Percentiles rank a stretch among this genome's conserved stretches.
Evolutionary conservation across 257 asterid genomes (phyloP).

Genomic region (Verbena officinalis): DNA sequence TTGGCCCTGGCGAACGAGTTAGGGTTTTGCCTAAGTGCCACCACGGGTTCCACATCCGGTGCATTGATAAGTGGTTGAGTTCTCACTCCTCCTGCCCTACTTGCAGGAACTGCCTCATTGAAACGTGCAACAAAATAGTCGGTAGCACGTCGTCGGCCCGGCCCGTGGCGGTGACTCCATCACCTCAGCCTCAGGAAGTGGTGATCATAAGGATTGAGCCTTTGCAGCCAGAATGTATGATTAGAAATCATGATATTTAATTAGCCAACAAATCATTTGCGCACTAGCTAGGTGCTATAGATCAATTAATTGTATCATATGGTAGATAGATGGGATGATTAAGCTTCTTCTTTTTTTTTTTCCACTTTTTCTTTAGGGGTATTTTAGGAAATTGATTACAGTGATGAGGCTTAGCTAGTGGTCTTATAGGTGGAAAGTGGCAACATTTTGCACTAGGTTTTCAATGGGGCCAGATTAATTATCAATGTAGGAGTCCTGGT

Average conservation of each 20-base stretch:
- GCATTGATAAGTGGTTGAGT: conserved; percentile 53
- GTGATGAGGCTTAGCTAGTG: background rate
- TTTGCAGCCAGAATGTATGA: conserved; percentile 50
- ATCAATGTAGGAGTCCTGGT: conserved; percentile 24
- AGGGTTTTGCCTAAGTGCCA: conserved; percentile 54
- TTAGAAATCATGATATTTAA: conserved; percentile 36
- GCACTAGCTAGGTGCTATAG: background rate
- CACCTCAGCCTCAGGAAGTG: conserved; percentile 31
- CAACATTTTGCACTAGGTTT: conserved; percentile 35
- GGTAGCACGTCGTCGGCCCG: conserved; percentile 12
- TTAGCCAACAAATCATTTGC: conserved; percentile 14
- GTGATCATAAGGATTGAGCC: conserved; percentile 43
- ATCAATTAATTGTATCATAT: conserved; percentile 27
- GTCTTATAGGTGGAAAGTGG: conserved; percentile 35
- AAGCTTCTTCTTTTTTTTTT: background rate
- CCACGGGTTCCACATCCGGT: conserved; percentile 57
- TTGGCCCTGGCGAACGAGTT: conserved; percentile 38
- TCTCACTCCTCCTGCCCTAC: conserved; percentile 66
- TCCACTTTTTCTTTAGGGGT: background rate
- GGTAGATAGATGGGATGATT: conserved; percentile 4
- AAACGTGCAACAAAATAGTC: conserved; percentile 48
- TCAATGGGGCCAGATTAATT: conserved; percentile 24
- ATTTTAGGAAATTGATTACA: too few species aligned
- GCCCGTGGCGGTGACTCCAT: background rate
- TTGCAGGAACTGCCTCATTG: conserved; percentile 55